Evolutionary conservation across 805 yeast species (phyloP), one percentile per base, ranked within the genome.

Genomic region (Priceomyces carsonii): DNA sequence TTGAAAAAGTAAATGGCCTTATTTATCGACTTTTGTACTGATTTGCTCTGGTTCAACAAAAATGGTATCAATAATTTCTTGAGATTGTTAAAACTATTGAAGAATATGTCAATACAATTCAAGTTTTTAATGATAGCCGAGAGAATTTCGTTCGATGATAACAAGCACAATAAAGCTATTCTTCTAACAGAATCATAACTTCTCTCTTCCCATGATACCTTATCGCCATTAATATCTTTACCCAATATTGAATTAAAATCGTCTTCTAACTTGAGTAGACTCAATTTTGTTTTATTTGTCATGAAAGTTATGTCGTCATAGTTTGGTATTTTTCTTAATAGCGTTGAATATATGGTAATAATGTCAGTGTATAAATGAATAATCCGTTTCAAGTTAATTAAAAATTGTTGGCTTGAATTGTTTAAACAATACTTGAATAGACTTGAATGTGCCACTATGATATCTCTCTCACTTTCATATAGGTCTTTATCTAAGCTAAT

Each of bases 301-400:
- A 64, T 53, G n/a, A 35, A 13, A 2, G 69, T 62, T 33, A 68
- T 46, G 46, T 68, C 74, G 27, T 65, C 72, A 38, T 65, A 66
- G 38, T 65, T 50, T 16, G 69, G 65, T 18, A 68, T 57, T 39
- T 68, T 68, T 28, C 51, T 44, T 18, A 68, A 48, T 26, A 68
- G 48, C 10, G 71, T 63, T 33, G 64, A 48, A 45, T 66, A 68
- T 23, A 67, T 66, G 36, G 64, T 63, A 18, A 66, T 45, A 22
- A 65, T 50, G 45, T 68, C 74, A 17, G 53, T 45, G 41, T 51
- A 65, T 17, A 66, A 47, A 42, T 65, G 70, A 6, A 65, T 45
- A n/a, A 63, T 48, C 28, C 55, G 51, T 44, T 63, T 63, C 20
- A 60, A 37, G 27, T 52, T 48, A 14, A 55, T 44, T 3, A 66